Percentiles rank a stretch among this genome's conserved stretches.
Evolutionary conservation across 306 rosid species (phyloP).

Genomic region (Sindora glabra): DNA sequence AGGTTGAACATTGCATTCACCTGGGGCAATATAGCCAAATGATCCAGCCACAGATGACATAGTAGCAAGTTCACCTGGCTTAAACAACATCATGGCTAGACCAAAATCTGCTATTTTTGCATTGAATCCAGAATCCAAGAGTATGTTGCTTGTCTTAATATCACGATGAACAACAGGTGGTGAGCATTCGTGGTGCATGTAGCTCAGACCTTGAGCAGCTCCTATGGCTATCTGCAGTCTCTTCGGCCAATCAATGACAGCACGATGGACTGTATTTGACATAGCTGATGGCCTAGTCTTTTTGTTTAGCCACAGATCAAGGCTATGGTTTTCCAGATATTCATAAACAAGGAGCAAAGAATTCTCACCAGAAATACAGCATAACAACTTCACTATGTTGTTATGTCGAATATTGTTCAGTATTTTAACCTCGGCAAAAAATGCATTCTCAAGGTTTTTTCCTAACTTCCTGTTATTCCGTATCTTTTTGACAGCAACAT

Average conservation of each 20-base stretch:
- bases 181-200: slow-evolving; percentile 75
- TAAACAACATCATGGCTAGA: slow-evolving; percentile 56
- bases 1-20: slow-evolving; percentile 23
- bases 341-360: slow-evolving; percentile 74
- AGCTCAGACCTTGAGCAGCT: slow-evolving; percentile 66
- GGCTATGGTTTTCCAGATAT: slow-evolving; percentile 56
- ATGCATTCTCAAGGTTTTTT: slow-evolving; percentile 58
- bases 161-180: slow-evolving; percentile 73
- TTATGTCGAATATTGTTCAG: slow-evolving; percentile 60
- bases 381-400: slow-evolving; percentile 72
- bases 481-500: slow-evolving; percentile 66
- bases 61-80: slow-evolving; percentile 63
- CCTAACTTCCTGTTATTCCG: slow-evolving; percentile 43
- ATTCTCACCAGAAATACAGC: slow-evolving; percentile 48
- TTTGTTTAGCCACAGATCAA: slow-evolving; percentile 59
- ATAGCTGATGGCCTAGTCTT: slow-evolving; percentile 18
- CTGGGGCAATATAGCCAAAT: slow-evolving; percentile 93
- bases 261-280: slow-evolving; percentile 16
- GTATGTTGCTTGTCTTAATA: slow-evolving; percentile 73
- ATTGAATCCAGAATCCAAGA: slow-evolving; percentile 61
- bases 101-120: slow-evolving; percentile 91
- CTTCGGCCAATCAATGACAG: slow-evolving; percentile 51
- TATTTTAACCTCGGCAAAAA: slow-evolving; percentile 61
- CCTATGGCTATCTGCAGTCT: slow-evolving; percentile 68
- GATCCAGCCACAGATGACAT: slow-evolving; percentile 81